phyloP scores from a whole-genome alignment of 83 land plant species.

The Picea abies region DNA sequence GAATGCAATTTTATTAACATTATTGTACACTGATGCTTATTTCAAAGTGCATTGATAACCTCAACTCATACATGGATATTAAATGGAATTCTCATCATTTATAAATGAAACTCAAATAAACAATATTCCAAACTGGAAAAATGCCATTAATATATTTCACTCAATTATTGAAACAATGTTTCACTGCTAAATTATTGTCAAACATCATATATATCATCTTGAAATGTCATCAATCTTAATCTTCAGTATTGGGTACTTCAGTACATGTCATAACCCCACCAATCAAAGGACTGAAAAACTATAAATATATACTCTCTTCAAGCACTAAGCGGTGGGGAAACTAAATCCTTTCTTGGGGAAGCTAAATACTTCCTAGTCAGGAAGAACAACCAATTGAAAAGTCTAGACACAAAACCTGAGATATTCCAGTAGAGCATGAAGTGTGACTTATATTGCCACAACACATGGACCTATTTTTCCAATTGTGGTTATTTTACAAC shows the following conservation, averaged over 20 bases:
- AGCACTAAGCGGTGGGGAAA: neutral
- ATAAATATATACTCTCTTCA: neutral
- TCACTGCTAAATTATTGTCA: neutral
- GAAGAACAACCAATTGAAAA: slow-evolving; percentile 5
- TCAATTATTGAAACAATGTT: neutral
- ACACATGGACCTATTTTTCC: neutral
- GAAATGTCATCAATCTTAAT: neutral
- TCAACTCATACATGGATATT: neutral
- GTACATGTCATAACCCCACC: neutral
- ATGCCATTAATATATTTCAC: neutral
- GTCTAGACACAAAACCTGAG: neutral
- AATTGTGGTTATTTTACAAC: slow-evolving; percentile 4
- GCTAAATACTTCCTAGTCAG: neutral
- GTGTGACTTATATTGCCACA: neutral
- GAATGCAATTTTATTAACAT: no score
- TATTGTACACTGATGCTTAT: no score
- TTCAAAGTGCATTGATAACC: neutral
- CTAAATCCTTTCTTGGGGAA: no score
- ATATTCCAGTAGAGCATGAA: neutral
- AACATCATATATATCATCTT: neutral
- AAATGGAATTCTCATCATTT: neutral
- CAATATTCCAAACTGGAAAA: neutral
- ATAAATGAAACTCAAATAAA: neutral
- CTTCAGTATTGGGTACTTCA: neutral
- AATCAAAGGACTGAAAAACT: neutral